Evolutionary conservation across 2,329 filamentous ascomycete species (phyloP), one percentile per base, ranked within the genome.

Genomic region (Trichoderma hamatum): DNA sequence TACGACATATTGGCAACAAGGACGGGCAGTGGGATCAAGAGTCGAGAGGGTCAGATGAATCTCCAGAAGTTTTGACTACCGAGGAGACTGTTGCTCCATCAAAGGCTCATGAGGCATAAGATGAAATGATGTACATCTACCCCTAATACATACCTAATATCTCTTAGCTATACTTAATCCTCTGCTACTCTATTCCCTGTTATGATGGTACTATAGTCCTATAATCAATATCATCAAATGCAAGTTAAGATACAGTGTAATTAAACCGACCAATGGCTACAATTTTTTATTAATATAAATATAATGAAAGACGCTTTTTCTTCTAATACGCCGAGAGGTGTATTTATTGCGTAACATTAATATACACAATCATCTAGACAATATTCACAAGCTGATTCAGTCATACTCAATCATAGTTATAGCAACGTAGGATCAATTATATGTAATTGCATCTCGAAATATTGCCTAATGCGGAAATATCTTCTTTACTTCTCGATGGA

Each of bases 1-100:
- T 92, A 10, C 84, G 83, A 49, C 78, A 88, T 9, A 75, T 78
- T 68, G 75, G 75, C 39, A 39, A 9, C 26, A 54, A 54, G 19
- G 55, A 65, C 5, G 46, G 46, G 1, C 61, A 65, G 26, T 69
- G 61, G 54, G 68, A 69, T 55, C 43, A 13, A 21, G 68, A 69
- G 28, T 69, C 61, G 7, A 58, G 34, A 3, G 55, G 46, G 24
- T 69, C 61, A n/a, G 51, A 24, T 6, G 60, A 65, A 26, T 65
- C 54, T 11, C 54, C 67, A 16, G 52, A 30, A 6, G 43, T 46
- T n/a, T 10, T 61, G 16, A 26, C 49, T 16, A 51, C 51, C 9
- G 61, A 65, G 24, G 67, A 69, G 28, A 55, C 24, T 3, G n/a
- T 46, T 59, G 14, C 32, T 5, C 10, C 21, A 14, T 30, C 67